Percentiles rank a stretch among this genome's conserved stretches.
Conservation (phyloP, 257 asterid species). For the Capsicum chinense region DNA sequence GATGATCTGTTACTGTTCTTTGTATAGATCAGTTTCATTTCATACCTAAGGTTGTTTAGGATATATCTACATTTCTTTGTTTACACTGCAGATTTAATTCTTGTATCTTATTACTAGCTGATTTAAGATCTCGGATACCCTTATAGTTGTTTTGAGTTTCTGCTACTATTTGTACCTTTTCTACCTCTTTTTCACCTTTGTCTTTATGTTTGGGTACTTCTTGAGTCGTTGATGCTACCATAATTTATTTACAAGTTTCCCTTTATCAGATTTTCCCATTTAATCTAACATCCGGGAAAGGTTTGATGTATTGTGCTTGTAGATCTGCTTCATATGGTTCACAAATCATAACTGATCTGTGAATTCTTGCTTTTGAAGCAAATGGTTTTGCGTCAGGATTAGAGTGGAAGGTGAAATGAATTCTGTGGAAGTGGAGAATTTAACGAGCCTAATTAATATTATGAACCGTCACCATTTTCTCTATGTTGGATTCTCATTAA, state of each 20-base stretch:
- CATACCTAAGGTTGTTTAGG: not conserved
- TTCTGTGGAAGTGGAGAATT: not conserved
- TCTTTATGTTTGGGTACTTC: not conserved
- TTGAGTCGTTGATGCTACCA: not conserved
- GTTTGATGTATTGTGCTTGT: not conserved
- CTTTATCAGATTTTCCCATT: not conserved
- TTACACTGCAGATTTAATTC: slow-evolving; percentile 21
- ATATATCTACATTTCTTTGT: slow-evolving; percentile 23
- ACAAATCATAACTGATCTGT: not conserved
- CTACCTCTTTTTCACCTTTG: not conserved
- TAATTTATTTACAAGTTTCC: slow-evolving; percentile 21
- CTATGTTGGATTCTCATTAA: slow-evolving; percentile 24
- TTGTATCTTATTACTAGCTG: slow-evolving; percentile 13
- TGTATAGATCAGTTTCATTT: not conserved
- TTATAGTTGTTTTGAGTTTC: slow-evolving; percentile 18
- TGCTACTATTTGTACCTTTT: not conserved
- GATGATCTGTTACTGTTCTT: slow-evolving; percentile 16
- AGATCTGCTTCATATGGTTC: not conserved
- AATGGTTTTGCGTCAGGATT: not conserved
- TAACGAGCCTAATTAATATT: not conserved
- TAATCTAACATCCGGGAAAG: not conserved
- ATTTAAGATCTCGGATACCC: slow-evolving; percentile 27
- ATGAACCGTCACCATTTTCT: slow-evolving; percentile 6
- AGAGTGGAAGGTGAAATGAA: not conserved
- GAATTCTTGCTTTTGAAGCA: not conserved